These are phyloP conservation scores for Coemansia sp. DNA, from an alignment of 192 early-diverging fungal genomes.

Conservation along the genomic window DNA sequence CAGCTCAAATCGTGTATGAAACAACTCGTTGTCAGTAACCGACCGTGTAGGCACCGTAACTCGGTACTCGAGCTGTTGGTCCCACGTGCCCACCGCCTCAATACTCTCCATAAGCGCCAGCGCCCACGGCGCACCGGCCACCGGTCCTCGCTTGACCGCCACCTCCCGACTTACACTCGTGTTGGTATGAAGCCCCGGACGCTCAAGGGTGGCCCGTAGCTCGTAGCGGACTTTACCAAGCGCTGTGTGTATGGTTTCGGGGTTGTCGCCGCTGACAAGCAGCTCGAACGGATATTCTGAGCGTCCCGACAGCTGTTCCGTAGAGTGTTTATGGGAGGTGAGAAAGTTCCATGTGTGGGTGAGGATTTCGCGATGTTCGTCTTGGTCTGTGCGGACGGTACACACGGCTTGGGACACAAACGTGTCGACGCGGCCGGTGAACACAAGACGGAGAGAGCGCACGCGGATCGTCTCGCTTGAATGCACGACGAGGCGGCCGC, in stretches of 20 bases:
- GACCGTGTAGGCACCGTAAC: constrained; percentile 58
- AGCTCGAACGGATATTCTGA: constrained; percentile 57
- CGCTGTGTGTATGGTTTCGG: constrained; percentile 58
- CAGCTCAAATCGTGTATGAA: constrained; percentile 51
- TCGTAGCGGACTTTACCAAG: constrained; percentile 54
- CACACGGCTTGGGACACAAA: constrained; percentile 46
- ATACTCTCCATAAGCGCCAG: constrained; percentile 53
- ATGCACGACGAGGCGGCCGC: constrained; percentile 55
- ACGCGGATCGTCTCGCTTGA: constrained; percentile 53
- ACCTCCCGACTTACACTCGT: constrained; percentile 25
- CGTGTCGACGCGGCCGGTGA: constrained; percentile 55
- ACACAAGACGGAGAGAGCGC: constrained; percentile 50
- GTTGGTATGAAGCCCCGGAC: constrained; percentile 57
- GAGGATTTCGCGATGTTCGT: constrained; percentile 51
- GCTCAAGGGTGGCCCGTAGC: constrained; percentile 57
- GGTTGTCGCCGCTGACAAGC: constrained; percentile 57
- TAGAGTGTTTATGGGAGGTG: constrained; percentile 30
- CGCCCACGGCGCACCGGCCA: constrained; percentile 52
- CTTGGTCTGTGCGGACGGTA: constrained; percentile 21
- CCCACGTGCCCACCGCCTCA: constrained; percentile 53
- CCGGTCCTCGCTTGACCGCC: constrained; percentile 51
- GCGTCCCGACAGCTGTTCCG: constrained; percentile 20
- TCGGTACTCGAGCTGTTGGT: constrained; percentile 57
- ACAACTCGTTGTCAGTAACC: constrained; percentile 55
- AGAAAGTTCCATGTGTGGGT: constrained; percentile 59